phyloP scores from a whole-genome alignment of 1,284 basidiomycete genomes.

The Rhodofomes roseus region DNA sequence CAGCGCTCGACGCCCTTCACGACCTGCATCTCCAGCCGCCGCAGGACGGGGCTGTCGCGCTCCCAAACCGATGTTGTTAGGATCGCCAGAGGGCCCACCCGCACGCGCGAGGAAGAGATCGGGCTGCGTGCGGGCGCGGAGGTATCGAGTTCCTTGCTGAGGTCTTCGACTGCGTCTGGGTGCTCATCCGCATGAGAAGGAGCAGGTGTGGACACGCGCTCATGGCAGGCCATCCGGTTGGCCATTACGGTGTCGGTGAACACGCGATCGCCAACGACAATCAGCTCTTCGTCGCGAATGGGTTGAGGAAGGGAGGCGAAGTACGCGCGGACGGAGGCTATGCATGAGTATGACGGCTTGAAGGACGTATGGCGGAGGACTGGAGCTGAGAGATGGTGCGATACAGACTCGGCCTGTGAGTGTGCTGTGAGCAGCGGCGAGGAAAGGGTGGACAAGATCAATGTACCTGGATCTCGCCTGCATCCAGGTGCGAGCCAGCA shows the following conservation, averaged over 20 bases:
- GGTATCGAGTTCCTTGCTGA: constrained; percentile 12
- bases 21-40: constrained; percentile 52
- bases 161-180: neutral
- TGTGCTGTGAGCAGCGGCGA: neutral
- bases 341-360: constrained; percentile 81
- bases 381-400: constrained; percentile 72
- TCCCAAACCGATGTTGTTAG: constrained; percentile 71
- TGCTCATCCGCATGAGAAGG: neutral
- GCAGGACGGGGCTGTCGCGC: constrained; percentile 54
- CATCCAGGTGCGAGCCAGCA: constrained; percentile 80
- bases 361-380: constrained; percentile 76
- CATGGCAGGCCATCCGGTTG: constrained; percentile 53
- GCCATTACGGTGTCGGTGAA: constrained; percentile 91
- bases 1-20: constrained; percentile 44
- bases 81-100: constrained; percentile 52
- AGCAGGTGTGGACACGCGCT: constrained; percentile 6
- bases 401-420: constrained; percentile 82
- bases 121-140: neutral
- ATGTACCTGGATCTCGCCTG: constrained; percentile 74
- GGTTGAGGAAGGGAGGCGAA: constrained; percentile 50
- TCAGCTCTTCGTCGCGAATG: constrained; percentile 55
- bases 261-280: constrained; percentile 87
- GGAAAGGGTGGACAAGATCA: neutral
- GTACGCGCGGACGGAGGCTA: constrained; percentile 62
- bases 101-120: neutral